phyloP scores from a whole-genome alignment of 768 basidiomycete genomes.

The Tylopilus sp. region DNA sequence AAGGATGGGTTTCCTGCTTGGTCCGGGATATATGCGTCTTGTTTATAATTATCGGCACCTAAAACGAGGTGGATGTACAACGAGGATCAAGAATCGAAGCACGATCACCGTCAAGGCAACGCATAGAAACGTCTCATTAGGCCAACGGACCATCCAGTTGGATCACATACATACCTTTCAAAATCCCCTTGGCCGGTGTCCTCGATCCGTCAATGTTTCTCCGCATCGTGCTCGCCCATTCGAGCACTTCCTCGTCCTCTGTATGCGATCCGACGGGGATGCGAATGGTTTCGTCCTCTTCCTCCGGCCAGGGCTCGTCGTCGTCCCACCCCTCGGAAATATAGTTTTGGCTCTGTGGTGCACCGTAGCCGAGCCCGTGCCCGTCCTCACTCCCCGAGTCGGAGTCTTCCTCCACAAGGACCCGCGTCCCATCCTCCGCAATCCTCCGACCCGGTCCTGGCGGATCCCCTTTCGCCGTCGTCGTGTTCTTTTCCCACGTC shows the following conservation, averaged over 20 bases:
- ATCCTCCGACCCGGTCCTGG: constrained; percentile 45
- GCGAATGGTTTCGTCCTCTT: constrained; percentile 74
- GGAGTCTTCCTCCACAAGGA: constrained; percentile 71
- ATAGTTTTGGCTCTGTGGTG: constrained; percentile 34
- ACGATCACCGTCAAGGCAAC: background rate
- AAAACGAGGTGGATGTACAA: background rate
- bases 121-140: constrained; percentile 5
- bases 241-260: constrained; percentile 60
- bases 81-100: background rate
- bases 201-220: constrained; percentile 65
- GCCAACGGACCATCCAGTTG: background rate
- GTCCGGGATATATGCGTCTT: constrained; percentile 52
- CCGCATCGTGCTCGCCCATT: constrained; percentile 76
- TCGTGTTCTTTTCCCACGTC: constrained; percentile 83
- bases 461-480: constrained; percentile 48
- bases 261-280: constrained; percentile 10
- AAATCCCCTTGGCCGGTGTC: constrained; percentile 75
- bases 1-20: constrained; percentile 36
- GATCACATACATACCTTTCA: constrained; percentile 54
- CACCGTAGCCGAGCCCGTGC: constrained; percentile 36
- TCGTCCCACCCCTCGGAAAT: constrained; percentile 72
- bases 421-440: constrained; percentile 63
- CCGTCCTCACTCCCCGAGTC: constrained; percentile 55
- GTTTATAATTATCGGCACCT: constrained; percentile 72
- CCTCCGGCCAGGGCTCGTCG: constrained; percentile 74